A percentile compares a stretch with the other conserved stretches of the same genome.
Evolutionary conservation across 73 alveolate species (phyloP).

Genomic region (Tetrahymena elliotti): DNA sequence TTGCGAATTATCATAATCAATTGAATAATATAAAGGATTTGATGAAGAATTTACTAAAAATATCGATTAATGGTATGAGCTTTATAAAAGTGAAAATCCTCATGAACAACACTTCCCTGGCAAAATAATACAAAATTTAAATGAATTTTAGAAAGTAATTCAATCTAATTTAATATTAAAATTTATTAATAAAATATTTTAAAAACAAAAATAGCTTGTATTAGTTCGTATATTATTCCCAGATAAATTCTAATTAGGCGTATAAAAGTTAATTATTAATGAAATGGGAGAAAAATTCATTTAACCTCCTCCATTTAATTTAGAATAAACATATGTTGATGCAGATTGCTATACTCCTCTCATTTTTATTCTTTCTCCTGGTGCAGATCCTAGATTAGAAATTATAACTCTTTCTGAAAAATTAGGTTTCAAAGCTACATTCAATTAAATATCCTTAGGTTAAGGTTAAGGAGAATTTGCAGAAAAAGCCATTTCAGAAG

Average conservation of each 20-base stretch:
- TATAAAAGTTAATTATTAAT: constrained; percentile 69
- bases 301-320: constrained; percentile 89
- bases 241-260: constrained; percentile 78
- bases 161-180: neutral
- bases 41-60: constrained; percentile 73
- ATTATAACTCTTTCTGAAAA: constrained; percentile 75
- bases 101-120: neutral
- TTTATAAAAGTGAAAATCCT: constrained; percentile 19
- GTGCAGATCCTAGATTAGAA: constrained; percentile 95
- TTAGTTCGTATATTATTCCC: constrained; percentile 89
- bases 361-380: constrained; percentile 90
- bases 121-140: neutral
- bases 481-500: constrained; percentile 76
- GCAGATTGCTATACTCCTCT: constrained; percentile 84
- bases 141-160: neutral
- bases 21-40: constrained; percentile 3
- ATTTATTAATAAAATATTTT: neutral
- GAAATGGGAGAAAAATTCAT: constrained; percentile 85
- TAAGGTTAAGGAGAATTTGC: constrained; percentile 92
- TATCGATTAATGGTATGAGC: constrained; percentile 77
- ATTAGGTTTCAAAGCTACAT: constrained; percentile 57
- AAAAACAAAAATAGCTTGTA: constrained; percentile 41
- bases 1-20: neutral
- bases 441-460: constrained; percentile 86
- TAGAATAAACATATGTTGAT: constrained; percentile 75